Evolutionary conservation across 139 green algal genomes (phyloP), one percentile per base, ranked within the genome.

Genomic region (Coelastrella sp.): DNA sequence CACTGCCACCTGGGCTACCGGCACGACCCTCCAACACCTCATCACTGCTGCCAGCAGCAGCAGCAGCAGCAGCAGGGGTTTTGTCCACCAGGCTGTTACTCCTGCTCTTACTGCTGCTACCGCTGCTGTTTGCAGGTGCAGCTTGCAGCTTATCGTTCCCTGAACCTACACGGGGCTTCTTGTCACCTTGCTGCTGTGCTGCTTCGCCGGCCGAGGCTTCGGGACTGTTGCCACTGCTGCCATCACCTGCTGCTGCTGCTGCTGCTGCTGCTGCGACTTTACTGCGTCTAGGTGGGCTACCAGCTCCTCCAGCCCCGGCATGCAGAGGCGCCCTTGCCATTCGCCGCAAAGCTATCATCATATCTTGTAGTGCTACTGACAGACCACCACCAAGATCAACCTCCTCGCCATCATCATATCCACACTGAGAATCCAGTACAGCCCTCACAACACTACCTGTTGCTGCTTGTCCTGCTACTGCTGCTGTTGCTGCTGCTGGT

Each of bases 321-420:
- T 71, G 76, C 15, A 71, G 34, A 15, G 76, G 76, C 5, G 43
- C 76, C 35, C 11, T 34, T 40, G 76, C 76, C 76, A 83, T 83
- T 5, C 76, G 76, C 53, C 64, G 38, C 34, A 83, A 17, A 11
- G 76, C 76, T 0, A 59, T 4, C 57, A 66, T 66, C 50, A 83
- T 71, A 38, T 69, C 57, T 23, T 45, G 76, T 57, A 71, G 13
- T 32, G 53, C 76, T 38, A 83, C 37, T 5, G 38, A 59, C 76
- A 83, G 11, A 11, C 76, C 57, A 34, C 37, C 27, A 25, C 76
- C 51, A 25, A 71, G 57, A 23, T 72, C 38, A 41, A 83, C 76
- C 21, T 53, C 34, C 25, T 35, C 51, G 41, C 23, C 57, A 41
- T 69, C 62, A 40, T 41, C 27, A 38, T 9, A 40, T 60, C 69